phyloP scores from a whole-genome alignment of 768 basidiomycete species.

The Infundibulicybe gibba region DNA sequence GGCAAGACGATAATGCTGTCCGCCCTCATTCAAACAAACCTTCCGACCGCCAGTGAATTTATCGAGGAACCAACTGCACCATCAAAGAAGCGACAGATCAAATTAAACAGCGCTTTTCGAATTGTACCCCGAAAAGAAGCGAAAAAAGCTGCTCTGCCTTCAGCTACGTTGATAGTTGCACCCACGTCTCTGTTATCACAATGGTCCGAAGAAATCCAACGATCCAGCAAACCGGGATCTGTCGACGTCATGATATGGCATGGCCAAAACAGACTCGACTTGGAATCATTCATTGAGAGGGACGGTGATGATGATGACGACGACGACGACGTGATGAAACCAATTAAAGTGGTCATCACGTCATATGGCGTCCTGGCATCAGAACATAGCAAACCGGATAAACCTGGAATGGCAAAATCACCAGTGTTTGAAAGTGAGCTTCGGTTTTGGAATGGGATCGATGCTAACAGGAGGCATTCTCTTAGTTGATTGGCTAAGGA shows the following conservation, averaged over 20 bases:
- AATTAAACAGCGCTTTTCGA: slow-evolving; percentile 61
- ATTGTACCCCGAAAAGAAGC: slow-evolving; percentile 30
- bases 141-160: slow-evolving; percentile 27
- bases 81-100: slow-evolving; percentile 50
- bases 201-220: slow-evolving; percentile 89
- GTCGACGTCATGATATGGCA: slow-evolving; percentile 79
- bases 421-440: slow-evolving; percentile 69
- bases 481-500: slow-evolving; percentile 75
- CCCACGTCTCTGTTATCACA: slow-evolving; percentile 90
- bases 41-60: slow-evolving; percentile 32
- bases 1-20: slow-evolving; percentile 95
- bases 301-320: slow-evolving; percentile 16
- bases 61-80: slow-evolving; percentile 24
- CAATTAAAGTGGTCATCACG: slow-evolving; percentile 80
- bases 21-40: slow-evolving; percentile 81
- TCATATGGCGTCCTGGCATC: slow-evolving; percentile 91
- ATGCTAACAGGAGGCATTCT: slow-evolving; percentile 3
- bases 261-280: slow-evolving; percentile 77
- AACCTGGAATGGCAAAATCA: slow-evolving; percentile 39
- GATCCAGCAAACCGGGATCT: slow-evolving; percentile 72
- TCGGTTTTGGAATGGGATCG: background rate
- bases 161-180: slow-evolving; percentile 86
- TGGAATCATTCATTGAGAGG: slow-evolving; percentile 55
- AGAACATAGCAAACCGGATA: slow-evolving; percentile 74
- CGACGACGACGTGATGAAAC: slow-evolving; percentile 36